Evolutionary conservation across 768 basidiomycete species (phyloP), one percentile per base, ranked within the genome.

Genomic region (Coprinopsis sp.): DNA sequence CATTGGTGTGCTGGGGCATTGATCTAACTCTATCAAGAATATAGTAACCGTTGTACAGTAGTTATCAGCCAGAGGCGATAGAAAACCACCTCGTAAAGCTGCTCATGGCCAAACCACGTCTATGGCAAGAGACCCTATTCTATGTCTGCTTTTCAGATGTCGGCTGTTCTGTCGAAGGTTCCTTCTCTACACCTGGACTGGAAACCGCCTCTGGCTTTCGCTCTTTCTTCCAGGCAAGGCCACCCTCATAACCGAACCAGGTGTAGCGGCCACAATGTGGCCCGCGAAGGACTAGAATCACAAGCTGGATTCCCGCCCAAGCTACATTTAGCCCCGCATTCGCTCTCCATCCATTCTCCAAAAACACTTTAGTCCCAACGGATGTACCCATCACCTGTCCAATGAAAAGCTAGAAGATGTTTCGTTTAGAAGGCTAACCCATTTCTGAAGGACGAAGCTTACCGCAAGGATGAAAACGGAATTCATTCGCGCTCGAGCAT

Each of bases 361-460:
- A 72, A 65, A 88, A 92, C 1, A 91, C 76, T 28, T 76, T 61
- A 0, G 87, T 84, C 18, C 87, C 83, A 1, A 84, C 84, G 0
- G 84, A 74, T 0, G 88, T 90, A 14, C 90, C 90, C 64, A 87
- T 82, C 7, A 91, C 84, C 67, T 91, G 88, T 0, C 90, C 90
- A 19, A 87, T 73, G 63, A 37, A 24, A 23, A 11, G 33, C 46
- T 39, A 41, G 37, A 18, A 11, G 21, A 34, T 37, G 10, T 31
- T 12, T 16, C 40, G n/a, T 11, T 44, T 21, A 37, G 33, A 31
- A 3, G 3, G 7, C 3, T 6, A 33, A 25, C 6, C 14, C 13
- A 18, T 16, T n/a, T 8, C 28, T 16, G 41, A 23, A 22, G 24
- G 14, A 13, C 21, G n/a, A 28, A 12, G 31, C 74, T 51, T 57